Percentiles rank a stretch among this genome's conserved stretches.
Conservation (phyloP, 2,329 filamentous ascomycete genomes). For the Penicillium sumatraense region DNA sequence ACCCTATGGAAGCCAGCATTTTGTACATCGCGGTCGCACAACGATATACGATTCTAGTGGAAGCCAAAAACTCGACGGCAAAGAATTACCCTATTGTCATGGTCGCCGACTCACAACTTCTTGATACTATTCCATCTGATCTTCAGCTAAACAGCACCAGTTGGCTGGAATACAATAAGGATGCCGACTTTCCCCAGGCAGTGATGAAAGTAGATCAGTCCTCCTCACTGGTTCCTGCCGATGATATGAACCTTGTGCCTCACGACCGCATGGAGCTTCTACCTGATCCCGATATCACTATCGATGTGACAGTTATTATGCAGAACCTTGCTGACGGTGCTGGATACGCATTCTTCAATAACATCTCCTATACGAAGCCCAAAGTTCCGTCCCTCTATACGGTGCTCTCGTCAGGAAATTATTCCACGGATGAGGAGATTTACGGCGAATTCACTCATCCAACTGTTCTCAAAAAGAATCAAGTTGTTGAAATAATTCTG, state of each 20-base stretch:
- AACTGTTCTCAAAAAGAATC: slow-evolving; percentile 41
- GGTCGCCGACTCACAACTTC: slow-evolving; percentile 27
- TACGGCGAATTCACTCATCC: slow-evolving; percentile 70
- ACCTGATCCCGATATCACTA: slow-evolving; percentile 58
- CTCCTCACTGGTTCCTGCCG: slow-evolving; percentile 35
- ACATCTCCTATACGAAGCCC: slow-evolving; percentile 30
- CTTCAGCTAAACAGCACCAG: slow-evolving; percentile 49
- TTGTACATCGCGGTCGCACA: slow-evolving; percentile 72
- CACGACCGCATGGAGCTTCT: slow-evolving; percentile 67
- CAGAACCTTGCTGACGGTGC: slow-evolving; percentile 70
- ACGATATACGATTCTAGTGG: slow-evolving; percentile 60
- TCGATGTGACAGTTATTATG: slow-evolving; percentile 69
- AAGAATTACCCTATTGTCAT: slow-evolving; percentile 68
- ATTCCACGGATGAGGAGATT: slow-evolving; percentile 60
- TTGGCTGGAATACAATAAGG: slow-evolving; percentile 69
- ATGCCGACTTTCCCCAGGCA: slow-evolving; percentile 42
- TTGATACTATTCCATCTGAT: slow-evolving; percentile 41
- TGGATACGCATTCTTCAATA: slow-evolving; percentile 47
- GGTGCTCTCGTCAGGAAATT: slow-evolving; percentile 41
- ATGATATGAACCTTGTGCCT: slow-evolving; percentile 75
- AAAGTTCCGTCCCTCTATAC: slow-evolving; percentile 34
- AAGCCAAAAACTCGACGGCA: slow-evolving; percentile 64
- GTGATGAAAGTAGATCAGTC: slow-evolving; percentile 27
- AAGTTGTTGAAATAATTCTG: slow-evolving; percentile 49
- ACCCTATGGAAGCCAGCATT: slow-evolving; percentile 63